Conservation (phyloP, 2,329 filamentous ascomycete species). For the Lachnellula cervina region DNA sequence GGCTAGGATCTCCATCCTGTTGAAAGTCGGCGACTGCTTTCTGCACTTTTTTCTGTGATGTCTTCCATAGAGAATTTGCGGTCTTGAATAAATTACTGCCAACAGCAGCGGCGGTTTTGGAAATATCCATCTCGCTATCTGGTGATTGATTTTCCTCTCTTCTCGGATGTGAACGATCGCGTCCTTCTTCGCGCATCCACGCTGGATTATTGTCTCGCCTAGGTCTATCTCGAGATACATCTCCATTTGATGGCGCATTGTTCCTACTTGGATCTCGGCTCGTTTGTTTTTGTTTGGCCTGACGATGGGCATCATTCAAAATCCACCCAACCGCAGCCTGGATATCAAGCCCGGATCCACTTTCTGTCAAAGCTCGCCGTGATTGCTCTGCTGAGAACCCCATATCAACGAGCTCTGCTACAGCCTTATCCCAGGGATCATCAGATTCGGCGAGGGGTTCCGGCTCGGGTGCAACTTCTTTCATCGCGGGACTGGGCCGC, state of each 20-base stretch:
- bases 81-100: constrained; percentile 86
- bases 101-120: constrained; percentile 76
- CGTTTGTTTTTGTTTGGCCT: constrained; percentile 68
- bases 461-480: constrained; percentile 17
- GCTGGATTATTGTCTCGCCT: constrained; percentile 45
- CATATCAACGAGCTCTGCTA: constrained; percentile 90
- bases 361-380: constrained; percentile 72
- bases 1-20: constrained; percentile 65
- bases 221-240: constrained; percentile 20
- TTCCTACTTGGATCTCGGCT: constrained; percentile 35
- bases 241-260: constrained; percentile 24
- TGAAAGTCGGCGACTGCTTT: constrained; percentile 87
- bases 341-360: constrained; percentile 72
- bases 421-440: constrained; percentile 70
- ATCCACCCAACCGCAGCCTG: constrained; percentile 86
- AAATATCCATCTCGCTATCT: constrained; percentile 63
- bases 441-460: constrained; percentile 30
- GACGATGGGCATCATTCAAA: constrained; percentile 82
- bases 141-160: constrained; percentile 52
- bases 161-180: constrained; percentile 42
- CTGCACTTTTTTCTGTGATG: constrained; percentile 85
- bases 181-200: constrained; percentile 57
- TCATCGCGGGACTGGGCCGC: constrained; percentile 36
- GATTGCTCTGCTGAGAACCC: constrained; percentile 85
- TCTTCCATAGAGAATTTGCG: constrained; percentile 93